A percentile compares a stretch with the other conserved stretches of the same genome.
Evolutionary conservation across 2,329 filamentous ascomycete genomes (phyloP).

Genomic region (Fusarium napiforme): DNA sequence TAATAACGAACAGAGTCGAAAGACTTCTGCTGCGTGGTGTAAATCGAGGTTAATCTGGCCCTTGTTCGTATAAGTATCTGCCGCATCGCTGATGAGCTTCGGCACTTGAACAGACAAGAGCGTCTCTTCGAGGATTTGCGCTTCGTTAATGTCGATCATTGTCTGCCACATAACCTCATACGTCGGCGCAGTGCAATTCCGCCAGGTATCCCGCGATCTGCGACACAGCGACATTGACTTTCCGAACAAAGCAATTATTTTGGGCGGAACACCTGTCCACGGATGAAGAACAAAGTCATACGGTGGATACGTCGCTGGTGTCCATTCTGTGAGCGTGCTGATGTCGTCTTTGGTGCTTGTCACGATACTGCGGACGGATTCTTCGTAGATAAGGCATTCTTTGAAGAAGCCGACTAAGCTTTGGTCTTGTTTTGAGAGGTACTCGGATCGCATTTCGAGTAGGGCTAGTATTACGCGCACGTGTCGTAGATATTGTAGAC

Average conservation of each 20-base stretch:
- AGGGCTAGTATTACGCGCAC: conserved; percentile 32
- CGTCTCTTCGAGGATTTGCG: conserved; percentile 31
- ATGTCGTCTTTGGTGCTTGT: conserved; percentile 34
- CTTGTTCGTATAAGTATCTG: background rate
- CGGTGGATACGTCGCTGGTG: background rate
- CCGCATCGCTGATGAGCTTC: conserved; percentile 1
- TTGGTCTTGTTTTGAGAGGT: conserved; percentile 21
- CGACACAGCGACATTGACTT: conserved; percentile 38
- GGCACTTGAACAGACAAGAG: conserved; percentile 30
- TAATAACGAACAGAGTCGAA: conserved; percentile 50
- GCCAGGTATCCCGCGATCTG: conserved; percentile 32
- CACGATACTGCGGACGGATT: conserved; percentile 34
- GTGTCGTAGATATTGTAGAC: conserved; percentile 33
- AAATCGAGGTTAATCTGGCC: conserved; percentile 41
- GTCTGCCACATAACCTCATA: conserved; percentile 38
- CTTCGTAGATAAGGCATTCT: conserved; percentile 35
- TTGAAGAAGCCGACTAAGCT: conserved; percentile 33
- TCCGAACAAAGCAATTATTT: conserved; percentile 32
- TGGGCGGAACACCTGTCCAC: conserved; percentile 35
- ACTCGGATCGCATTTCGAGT: conserved; percentile 24
- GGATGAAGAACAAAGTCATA: conserved; percentile 34
- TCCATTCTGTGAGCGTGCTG: conserved; percentile 34
- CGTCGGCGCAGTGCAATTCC: conserved; percentile 29
- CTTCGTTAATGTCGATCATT: conserved; percentile 34
- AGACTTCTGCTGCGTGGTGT: conserved; percentile 51